Base-by-base conservation (phyloP, 768 basidiomycete genomes). In the Strobilomyces confusus region DNA sequence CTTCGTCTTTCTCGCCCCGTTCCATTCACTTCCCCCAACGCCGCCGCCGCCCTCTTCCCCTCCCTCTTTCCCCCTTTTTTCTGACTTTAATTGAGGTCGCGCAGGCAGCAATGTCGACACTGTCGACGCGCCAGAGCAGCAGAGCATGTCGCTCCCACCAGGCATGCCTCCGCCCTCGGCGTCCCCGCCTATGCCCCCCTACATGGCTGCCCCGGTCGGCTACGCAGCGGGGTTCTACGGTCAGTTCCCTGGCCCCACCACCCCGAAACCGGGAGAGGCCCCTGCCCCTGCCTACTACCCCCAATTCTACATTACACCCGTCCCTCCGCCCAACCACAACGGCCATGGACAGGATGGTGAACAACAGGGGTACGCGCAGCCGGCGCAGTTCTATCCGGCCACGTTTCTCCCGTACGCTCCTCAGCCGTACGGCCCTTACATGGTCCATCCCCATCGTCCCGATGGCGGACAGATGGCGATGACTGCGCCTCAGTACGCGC, bases 171-270 rank as follows among this genome's bases (percentile, higher is more conserved):
- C 77, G 51, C 67, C 72, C 54, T 71, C 71, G 58, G 72, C 73
- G 52, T 75, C 80, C 54, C 77, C 81, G 47, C 75, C 75, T 42
- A 73, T 79, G 66, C 68, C 69, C 44, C 71, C 73, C 36, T 86
- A 80, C 69, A 74, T 83, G 69, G 70, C 73, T 13, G 75, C 72
- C 44, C 74, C 74, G 15, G 68, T 82, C 34, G 74, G 77, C 46
- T 82, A 81, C 59, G 77, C 80, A 46, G 74, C 80, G 43, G 76
- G 76, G 40, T 79, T 80, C 58, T 83, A 80, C 55, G 72, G 76
- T 60, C 80, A 82, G 59, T 83, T 82, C 68, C 72, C 81, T 23
- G 70, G 75, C 36, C 66, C 74, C 53, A 70, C 72, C 34, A 65
- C 76, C 52, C 68, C 77, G 40, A 83, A 83, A 67, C 80, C 80